These are phyloP conservation scores for Colletotrichum incanum DNA, from an alignment of 2,329 filamentous ascomycete genomes.

Conservation along the genomic window DNA sequence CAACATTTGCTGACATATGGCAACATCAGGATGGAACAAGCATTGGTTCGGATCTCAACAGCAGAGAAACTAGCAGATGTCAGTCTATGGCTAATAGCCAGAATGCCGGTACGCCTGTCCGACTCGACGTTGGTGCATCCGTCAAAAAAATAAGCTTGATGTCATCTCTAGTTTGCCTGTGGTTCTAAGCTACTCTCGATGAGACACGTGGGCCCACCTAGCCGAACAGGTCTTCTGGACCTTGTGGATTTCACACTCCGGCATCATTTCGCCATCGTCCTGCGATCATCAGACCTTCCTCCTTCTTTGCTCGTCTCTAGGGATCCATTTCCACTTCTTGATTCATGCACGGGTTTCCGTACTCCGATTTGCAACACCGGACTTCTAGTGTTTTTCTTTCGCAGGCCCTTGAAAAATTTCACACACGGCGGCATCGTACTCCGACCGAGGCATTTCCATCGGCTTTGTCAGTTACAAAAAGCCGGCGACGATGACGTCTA, in stretches of 20 bases:
- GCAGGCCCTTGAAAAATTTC: not conserved
- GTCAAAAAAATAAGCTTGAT: slow-evolving; percentile 29
- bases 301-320: not conserved
- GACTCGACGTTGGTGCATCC: not conserved
- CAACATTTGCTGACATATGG: not conserved
- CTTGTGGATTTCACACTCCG: slow-evolving; percentile 7
- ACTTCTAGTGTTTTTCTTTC: not conserved
- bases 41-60: too few species aligned
- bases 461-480: not conserved
- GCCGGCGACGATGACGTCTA: not conserved
- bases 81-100: not conserved
- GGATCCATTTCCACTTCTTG: not conserved
- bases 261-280: slow-evolving; percentile 10
- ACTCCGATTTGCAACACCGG: not conserved
- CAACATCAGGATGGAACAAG: not conserved
- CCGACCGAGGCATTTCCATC: too few species aligned
- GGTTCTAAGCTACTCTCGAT: slow-evolving; percentile 13
- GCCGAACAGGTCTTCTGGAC: slow-evolving; percentile 22
- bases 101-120: slow-evolving; percentile 6
- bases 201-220: slow-evolving; percentile 30
- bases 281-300: not conserved
- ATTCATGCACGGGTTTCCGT: not conserved
- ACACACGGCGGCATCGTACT: not conserved
- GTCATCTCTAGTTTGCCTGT: slow-evolving; percentile 3
- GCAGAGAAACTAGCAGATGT: not conserved